phyloP scores from a whole-genome alignment of 176 grass and related monocot genomes.

The Pontederia paniculata region DNA sequence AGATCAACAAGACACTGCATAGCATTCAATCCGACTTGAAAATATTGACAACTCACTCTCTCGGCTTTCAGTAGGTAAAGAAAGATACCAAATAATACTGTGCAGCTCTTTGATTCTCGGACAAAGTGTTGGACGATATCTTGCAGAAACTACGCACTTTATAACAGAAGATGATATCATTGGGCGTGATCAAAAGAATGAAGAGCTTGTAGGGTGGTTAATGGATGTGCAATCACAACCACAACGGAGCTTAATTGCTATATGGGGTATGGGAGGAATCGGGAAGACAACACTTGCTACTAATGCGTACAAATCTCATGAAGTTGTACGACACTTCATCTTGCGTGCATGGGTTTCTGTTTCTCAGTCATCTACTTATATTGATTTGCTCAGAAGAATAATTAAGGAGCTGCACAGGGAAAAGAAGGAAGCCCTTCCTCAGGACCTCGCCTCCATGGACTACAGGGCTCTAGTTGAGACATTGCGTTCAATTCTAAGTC shows the following conservation, averaged over 20 bases:
- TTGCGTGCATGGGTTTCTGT: constrained; percentile 29
- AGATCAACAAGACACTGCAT: constrained; percentile 3
- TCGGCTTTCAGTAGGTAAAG: background rate
- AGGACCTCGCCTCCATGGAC: constrained; percentile 17
- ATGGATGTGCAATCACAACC: background rate
- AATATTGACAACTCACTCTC: no score
- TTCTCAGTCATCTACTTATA: constrained; percentile 2
- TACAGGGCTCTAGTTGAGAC: constrained; percentile 9
- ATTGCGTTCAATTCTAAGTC: constrained; percentile 13
- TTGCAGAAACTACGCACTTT: constrained; percentile 13
- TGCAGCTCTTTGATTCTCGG: background rate
- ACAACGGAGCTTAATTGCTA: constrained; percentile 19
- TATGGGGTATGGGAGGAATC: constrained; percentile 23
- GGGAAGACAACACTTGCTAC: constrained; percentile 32
- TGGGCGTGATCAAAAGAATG: constrained; percentile 5
- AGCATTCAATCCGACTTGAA: background rate
- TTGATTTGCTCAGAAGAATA: constrained; percentile 23
- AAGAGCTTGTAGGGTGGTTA: constrained; percentile 14
- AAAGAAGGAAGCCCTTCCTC: constrained; percentile 14
- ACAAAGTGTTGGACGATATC: constrained; percentile 17
- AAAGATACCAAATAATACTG: background rate
- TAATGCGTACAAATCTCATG: constrained; percentile 24
- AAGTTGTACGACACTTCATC: constrained; percentile 19
- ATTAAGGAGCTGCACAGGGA: constrained; percentile 17
- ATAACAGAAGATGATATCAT: constrained; percentile 27